Evolutionary conservation across 768 basidiomycete species (phyloP).

Genomic region (Boletus vinaceobasis): DNA sequence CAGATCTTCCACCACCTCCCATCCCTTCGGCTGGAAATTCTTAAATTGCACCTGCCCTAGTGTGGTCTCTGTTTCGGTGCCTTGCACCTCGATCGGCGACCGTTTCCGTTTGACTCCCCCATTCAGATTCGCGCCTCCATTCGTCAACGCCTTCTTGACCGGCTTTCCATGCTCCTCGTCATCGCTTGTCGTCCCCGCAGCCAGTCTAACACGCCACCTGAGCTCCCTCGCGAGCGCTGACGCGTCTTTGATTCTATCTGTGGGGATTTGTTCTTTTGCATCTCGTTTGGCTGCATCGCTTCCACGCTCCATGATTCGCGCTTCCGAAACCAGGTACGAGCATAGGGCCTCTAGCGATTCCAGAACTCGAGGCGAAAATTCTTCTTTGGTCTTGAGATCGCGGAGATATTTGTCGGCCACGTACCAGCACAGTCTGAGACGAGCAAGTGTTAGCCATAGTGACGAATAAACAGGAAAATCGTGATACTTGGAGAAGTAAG

Average conservation of each 20-base stretch:
- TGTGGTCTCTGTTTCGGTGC: slow-evolving; percentile 8
- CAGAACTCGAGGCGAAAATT: slow-evolving; percentile 58
- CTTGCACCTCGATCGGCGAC: slow-evolving; percentile 22
- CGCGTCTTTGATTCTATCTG: slow-evolving; percentile 79
- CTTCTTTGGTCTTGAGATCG: slow-evolving; percentile 59
- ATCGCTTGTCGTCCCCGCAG: slow-evolving; percentile 61
- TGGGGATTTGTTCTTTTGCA: slow-evolving; percentile 76
- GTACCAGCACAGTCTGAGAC: slow-evolving; percentile 80
- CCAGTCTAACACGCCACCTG: slow-evolving; percentile 73
- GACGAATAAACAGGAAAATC: slow-evolving; percentile 19
- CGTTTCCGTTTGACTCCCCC: slow-evolving; percentile 40
- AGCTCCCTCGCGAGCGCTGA: slow-evolving; percentile 79
- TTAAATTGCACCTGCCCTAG: slow-evolving; percentile 41
- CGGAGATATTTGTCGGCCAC: slow-evolving; percentile 78
- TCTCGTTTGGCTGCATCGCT: slow-evolving; percentile 71
- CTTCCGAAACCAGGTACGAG: slow-evolving; percentile 77
- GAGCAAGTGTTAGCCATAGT: slow-evolving; percentile 1
- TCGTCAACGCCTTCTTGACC: slow-evolving; percentile 23
- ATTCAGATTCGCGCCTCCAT: slow-evolving; percentile 24
- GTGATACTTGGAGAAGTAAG: slow-evolving; percentile 68
- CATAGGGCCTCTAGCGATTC: slow-evolving; percentile 69
- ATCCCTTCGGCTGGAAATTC: slow-evolving; percentile 65
- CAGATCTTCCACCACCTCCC: slow-evolving; percentile 53
- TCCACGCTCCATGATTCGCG: slow-evolving; percentile 65
- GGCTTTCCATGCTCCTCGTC: slow-evolving; percentile 48